phyloP scores from a whole-genome alignment of 345 rosid species.

The Brassica juncea region DNA sequence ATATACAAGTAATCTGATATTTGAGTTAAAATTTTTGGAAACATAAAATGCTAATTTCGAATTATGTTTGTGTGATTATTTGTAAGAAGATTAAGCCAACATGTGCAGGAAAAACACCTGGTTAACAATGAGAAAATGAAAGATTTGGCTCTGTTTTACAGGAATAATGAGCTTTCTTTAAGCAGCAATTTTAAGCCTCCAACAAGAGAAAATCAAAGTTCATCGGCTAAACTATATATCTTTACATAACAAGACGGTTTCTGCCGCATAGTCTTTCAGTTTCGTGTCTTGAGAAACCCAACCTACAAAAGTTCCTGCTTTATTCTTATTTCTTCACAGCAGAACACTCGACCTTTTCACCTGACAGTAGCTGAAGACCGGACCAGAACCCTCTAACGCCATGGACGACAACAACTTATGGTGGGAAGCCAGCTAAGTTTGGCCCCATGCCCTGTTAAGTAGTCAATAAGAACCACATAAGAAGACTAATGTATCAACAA shows the following conservation, averaged over 20 bases:
- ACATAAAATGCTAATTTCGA: no score
- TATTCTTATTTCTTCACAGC: conserved; percentile 23
- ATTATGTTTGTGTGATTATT: no score
- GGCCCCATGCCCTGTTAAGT: conserved; percentile 41
- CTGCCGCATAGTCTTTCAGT: conserved; percentile 1
- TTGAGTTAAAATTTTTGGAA: no score
- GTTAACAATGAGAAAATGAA: no score
- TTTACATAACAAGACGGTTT: conserved; percentile 24
- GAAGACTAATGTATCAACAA: conserved; percentile 4
- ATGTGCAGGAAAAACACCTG: no score
- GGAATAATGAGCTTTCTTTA: conserved; percentile 11
- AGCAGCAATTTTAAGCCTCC: conserved; percentile 16
- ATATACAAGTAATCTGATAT: no score
- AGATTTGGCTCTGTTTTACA: conserved; percentile 3
- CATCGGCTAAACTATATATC: conserved; percentile 32
- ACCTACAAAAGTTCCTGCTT: conserved; percentile 4
- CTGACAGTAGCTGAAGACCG: conserved; percentile 6
- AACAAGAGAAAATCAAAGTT: conserved; percentile 17
- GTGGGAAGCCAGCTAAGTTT: conserved; percentile 32
- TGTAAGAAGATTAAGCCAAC: no score
- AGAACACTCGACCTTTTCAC: conserved; percentile 11
- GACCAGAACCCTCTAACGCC: conserved; percentile 25
- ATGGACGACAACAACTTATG: not conserved
- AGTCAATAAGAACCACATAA: conserved; percentile 7
- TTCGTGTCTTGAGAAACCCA: not conserved